A percentile compares a stretch with the other conserved stretches of the same genome.
phyloP scores from a whole-genome alignment of 1,284 basidiomycete species.

The Ceratobasidium sp. region DNA sequence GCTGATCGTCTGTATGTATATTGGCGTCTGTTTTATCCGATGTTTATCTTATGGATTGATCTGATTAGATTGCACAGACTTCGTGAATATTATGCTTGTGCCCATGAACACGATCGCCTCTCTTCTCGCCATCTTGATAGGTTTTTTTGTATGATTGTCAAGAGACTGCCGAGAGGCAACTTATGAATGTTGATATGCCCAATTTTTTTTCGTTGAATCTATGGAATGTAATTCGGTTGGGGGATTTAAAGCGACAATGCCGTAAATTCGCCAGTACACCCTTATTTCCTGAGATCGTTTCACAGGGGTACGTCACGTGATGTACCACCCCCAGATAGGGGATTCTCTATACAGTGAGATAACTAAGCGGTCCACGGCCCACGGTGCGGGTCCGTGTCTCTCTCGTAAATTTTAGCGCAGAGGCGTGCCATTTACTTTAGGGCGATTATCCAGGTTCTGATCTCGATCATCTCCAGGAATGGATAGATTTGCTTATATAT shows the following conservation, averaged over 20 bases:
- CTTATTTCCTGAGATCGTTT: too few relatives aligned
- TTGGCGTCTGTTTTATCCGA: background rate
- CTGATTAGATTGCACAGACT: conserved; percentile 18
- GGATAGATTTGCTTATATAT: too few relatives aligned
- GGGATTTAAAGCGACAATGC: background rate
- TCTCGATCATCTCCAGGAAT: too few relatives aligned
- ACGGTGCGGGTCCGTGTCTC: background rate
- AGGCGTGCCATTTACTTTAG: too few relatives aligned
- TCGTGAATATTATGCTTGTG: background rate
- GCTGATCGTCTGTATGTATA: conserved; percentile 21
- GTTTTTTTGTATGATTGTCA: conserved; percentile 24
- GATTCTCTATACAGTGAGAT: background rate
- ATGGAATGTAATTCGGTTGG: too few relatives aligned
- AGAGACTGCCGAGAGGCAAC: conserved; percentile 35
- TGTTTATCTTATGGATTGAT: conserved; percentile 22
- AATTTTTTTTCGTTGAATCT: background rate
- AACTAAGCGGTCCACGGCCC: conserved; percentile 8
- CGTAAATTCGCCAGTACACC: background rate
- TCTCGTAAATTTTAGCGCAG: background rate
- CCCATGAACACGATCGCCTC: conserved; percentile 19
- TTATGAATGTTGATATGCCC: conserved; percentile 6
- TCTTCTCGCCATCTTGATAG: conserved; percentile 38
- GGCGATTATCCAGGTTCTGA: too few relatives aligned
- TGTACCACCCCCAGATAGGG: background rate
- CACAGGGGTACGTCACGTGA: conserved; percentile 19